phyloP scores from a whole-genome alignment of 192 early-diverging fungal species.

The Coemansia sp. region DNA sequence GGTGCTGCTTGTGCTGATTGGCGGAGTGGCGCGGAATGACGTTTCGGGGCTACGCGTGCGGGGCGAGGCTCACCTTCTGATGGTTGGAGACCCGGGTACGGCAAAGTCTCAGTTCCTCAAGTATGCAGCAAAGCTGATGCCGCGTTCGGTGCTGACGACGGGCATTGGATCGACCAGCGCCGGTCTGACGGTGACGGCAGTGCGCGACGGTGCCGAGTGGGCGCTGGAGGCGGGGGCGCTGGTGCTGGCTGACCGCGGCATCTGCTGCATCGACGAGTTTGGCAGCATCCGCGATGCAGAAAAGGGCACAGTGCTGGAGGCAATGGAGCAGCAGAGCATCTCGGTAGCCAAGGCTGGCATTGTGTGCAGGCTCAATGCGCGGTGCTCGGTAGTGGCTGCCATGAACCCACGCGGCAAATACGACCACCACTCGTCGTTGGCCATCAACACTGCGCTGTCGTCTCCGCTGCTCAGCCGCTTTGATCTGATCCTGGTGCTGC shows the following conservation, averaged over 20 bases:
- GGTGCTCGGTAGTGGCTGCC: conserved; percentile 77
- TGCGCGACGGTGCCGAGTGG: conserved; percentile 73
- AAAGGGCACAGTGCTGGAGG: conserved; percentile 72
- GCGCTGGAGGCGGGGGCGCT: conserved; percentile 78
- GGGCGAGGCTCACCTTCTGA: conserved; percentile 69
- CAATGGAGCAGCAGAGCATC: conserved; percentile 85
- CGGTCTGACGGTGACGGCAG: conserved; percentile 72
- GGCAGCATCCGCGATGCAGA: conserved; percentile 70
- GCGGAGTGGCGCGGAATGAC: conserved; percentile 62
- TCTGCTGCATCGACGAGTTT: conserved; percentile 86
- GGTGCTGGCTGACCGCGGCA: conserved; percentile 71
- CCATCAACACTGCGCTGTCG: conserved; percentile 66
- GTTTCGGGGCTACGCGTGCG: conserved; percentile 60
- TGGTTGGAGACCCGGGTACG: conserved; percentile 77
- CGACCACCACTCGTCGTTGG: conserved; percentile 57
- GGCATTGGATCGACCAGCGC: conserved; percentile 73
- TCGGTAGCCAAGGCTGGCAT: conserved; percentile 76
- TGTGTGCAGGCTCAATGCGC: conserved; percentile 74
- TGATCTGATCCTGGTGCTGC: conserved; percentile 67
- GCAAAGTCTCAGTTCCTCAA: conserved; percentile 81
- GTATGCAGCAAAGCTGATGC: conserved; percentile 61
- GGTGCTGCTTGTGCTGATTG: conserved; percentile 65
- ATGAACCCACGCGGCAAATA: conserved; percentile 77
- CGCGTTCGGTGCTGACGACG: conserved; percentile 70
- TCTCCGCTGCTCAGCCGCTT: conserved; percentile 70